phyloP scores from a whole-genome alignment of 495 filamentous ascomycete genomes.

The Coniosporium apollinis region DNA sequence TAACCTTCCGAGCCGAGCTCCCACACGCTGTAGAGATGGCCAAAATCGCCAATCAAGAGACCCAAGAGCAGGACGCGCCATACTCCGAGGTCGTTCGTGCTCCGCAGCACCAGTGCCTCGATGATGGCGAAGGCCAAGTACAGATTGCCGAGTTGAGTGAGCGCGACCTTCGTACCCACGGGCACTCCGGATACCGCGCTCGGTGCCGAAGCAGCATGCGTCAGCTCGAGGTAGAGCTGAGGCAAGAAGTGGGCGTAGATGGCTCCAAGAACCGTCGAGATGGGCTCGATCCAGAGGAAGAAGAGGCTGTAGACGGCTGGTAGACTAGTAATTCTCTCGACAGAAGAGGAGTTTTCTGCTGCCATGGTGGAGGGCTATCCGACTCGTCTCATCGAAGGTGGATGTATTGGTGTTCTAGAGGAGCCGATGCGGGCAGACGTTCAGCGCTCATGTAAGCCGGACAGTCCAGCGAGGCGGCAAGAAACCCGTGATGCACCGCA shows the following conservation, averaged over 20 bases:
- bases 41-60: constrained; percentile 48
- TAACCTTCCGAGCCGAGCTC: constrained; percentile 35
- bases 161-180: constrained; percentile 32
- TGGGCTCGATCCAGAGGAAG: constrained; percentile 50
- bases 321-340: no score
- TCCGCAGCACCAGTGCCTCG: constrained; percentile 49
- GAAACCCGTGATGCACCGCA: no score
- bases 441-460: no score
- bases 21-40: constrained; percentile 43
- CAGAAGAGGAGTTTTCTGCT: no score
- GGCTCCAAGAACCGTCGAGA: constrained; percentile 48
- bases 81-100: constrained; percentile 41
- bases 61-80: constrained; percentile 46
- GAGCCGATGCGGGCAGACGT: no score
- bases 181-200: constrained; percentile 12
- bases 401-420: no score
- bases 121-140: constrained; percentile 52
- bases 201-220: constrained; percentile 31
- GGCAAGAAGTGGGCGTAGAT: constrained; percentile 41
- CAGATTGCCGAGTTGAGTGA: constrained; percentile 47
- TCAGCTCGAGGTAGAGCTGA: constrained; percentile 41
- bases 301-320: constrained; percentile 35
- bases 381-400: no score
- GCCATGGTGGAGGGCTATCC: no score
- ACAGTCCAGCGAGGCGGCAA: no score